phyloP scores from a whole-genome alignment of 352 stramenopile species.

The Phytophthora megakarya region DNA sequence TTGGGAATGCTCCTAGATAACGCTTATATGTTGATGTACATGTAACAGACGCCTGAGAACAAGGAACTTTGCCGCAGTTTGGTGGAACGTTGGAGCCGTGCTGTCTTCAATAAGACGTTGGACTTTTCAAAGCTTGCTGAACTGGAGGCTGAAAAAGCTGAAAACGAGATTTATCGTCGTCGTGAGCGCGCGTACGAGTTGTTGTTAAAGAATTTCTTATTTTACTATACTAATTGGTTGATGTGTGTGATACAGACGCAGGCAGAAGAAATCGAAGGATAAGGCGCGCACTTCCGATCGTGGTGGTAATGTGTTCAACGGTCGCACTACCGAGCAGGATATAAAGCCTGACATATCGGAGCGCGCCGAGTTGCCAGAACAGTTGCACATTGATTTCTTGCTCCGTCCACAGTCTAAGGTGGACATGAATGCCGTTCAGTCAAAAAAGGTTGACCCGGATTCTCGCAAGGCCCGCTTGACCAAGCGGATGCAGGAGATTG shows the following conservation, averaged over 20 bases:
- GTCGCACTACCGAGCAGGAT: slow-evolving; percentile 31
- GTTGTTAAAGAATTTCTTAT: not conserved
- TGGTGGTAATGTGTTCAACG: slow-evolving; percentile 61
- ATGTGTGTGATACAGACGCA: slow-evolving; percentile 27
- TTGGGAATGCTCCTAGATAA: too few relatives aligned
- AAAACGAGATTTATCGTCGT: slow-evolving; percentile 76
- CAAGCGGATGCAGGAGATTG: slow-evolving; percentile 90
- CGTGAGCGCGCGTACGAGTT: slow-evolving; percentile 46
- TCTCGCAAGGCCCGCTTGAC: slow-evolving; percentile 79
- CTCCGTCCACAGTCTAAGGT: slow-evolving; percentile 85
- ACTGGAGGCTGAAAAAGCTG: slow-evolving; percentile 84
- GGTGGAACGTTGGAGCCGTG: slow-evolving; percentile 87
- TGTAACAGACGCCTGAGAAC: slow-evolving; percentile 73
- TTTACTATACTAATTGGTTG: slow-evolving; percentile 7
- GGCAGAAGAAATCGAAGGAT: slow-evolving; percentile 52
- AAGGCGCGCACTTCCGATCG: slow-evolving; percentile 30
- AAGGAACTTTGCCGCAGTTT: slow-evolving; percentile 86
- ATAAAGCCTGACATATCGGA: slow-evolving; percentile 56
- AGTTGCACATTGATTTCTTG: slow-evolving; percentile 84
- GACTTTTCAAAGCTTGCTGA: slow-evolving; percentile 88
- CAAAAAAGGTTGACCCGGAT: slow-evolving; percentile 75
- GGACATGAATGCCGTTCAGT: slow-evolving; percentile 59
- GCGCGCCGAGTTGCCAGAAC: slow-evolving; percentile 70
- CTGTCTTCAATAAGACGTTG: slow-evolving; percentile 89
- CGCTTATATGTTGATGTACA: slow-evolving; percentile 11